Evolutionary conservation across 495 filamentous ascomycete species (phyloP).

Genomic region (Evansstolkia leycettana): DNA sequence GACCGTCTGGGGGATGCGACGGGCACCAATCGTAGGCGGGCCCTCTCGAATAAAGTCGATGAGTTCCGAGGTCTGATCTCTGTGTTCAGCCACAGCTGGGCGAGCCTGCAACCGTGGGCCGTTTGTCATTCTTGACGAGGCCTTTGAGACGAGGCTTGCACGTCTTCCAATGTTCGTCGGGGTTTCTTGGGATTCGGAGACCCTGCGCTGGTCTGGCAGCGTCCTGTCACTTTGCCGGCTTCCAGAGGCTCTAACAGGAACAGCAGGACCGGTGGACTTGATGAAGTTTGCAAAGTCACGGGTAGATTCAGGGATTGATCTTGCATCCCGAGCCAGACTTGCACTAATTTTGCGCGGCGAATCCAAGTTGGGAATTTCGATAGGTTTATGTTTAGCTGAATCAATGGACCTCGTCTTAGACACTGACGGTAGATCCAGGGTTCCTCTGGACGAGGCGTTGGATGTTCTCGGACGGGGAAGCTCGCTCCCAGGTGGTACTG

Average conservation of each 20-base stretch:
- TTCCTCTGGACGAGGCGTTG: slow-evolving; percentile 13
- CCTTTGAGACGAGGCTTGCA: slow-evolving; percentile 9
- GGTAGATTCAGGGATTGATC: slow-evolving; percentile 48
- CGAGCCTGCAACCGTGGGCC: slow-evolving; percentile 53
- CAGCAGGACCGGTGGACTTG: slow-evolving; percentile 62
- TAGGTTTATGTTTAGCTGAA: slow-evolving; percentile 9
- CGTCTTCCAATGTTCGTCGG: slow-evolving; percentile 11
- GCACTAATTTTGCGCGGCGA: slow-evolving; percentile 16
- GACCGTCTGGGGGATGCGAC: slow-evolving; percentile 67
- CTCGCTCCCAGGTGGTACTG: slow-evolving; percentile 17
- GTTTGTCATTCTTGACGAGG: not conserved
- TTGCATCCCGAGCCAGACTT: slow-evolving; percentile 54
- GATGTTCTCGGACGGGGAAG: slow-evolving; percentile 10
- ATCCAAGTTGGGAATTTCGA: slow-evolving; percentile 15
- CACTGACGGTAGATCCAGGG: slow-evolving; percentile 6
- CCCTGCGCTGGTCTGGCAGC: slow-evolving; percentile 4
- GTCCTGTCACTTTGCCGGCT: slow-evolving; percentile 4
- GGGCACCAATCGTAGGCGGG: slow-evolving; percentile 44
- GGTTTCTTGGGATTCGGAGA: slow-evolving; percentile 10
- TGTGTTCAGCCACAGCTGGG: slow-evolving; percentile 46
- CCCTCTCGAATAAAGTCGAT: slow-evolving; percentile 92
- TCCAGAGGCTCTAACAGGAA: slow-evolving; percentile 1
- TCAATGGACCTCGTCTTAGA: slow-evolving; percentile 9
- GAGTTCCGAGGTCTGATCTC: slow-evolving; percentile 64
- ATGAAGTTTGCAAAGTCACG: slow-evolving; percentile 79